Base-by-base conservation (phyloP, 176 grass and related monocot species). In the Bromus sterilis region DNA sequence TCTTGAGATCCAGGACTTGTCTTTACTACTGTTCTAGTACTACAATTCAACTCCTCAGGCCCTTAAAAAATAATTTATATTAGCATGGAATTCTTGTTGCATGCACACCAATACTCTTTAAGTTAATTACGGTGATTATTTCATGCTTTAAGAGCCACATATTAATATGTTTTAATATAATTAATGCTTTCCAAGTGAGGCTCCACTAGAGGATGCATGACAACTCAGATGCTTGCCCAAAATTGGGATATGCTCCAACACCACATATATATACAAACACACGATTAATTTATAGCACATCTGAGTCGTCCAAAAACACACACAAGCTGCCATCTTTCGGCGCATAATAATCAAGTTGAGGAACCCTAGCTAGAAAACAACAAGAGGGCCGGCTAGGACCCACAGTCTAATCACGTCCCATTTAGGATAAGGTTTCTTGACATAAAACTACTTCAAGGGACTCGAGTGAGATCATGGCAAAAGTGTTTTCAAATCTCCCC, bases 401-500 rank as follows among this genome's bases (percentile, higher is more conserved):
- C 83, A 75, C 79, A 39, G 51, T 86, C 84, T 85, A 88, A 88
- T 85, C 86, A 91, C 78, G 77, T 74, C 87, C 86, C 82, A 85
- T 88, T 82, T 88, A 43, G 78, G 89, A 88, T 91, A 85, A 85
- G 65, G 78, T 88, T 91, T 90, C 57, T 83, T 86, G 75, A 79
- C 59, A 90, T 86, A 82, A 88, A 91, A 86, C 60, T 86, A 60
- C 51, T 86, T 86, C 78, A 78, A 85, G 72, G 78, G 78, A 71
- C 66, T 85, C 82, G 42, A 85, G 65, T 91, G 82, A 91, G 86
- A 79, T 85, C 37, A 91, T 91, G 81, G 58, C 49, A 75, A 91
- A 89, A 91, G 89, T 81, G 86, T 85, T 85, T 79, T 87, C 89
- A 91, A 88, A 91, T 91, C 82, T 91, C 82, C 57, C 78, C 89